Percentiles rank a stretch among this genome's conserved stretches.
Conservation (phyloP, 495 filamentous ascomycete species). For the Coniosporium apollinis region DNA sequence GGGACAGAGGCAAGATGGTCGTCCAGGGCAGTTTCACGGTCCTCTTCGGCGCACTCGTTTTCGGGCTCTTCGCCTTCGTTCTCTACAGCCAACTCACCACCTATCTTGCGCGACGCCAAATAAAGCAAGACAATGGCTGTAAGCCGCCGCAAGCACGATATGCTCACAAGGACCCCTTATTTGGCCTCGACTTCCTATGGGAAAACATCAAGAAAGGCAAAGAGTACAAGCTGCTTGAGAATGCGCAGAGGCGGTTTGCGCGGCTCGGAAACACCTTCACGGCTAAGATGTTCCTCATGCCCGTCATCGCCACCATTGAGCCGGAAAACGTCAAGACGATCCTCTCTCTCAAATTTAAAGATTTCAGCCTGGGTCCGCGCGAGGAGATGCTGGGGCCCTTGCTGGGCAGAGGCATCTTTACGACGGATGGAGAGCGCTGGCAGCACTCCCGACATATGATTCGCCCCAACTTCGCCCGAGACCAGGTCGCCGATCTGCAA, state of each 20-base stretch:
- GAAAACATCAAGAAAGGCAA: slow-evolving; percentile 12
- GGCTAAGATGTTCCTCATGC: slow-evolving; percentile 5
- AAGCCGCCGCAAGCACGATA: slow-evolving; percentile 2
- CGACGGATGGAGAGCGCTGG: slow-evolving; percentile 47
- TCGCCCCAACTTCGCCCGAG: slow-evolving; percentile 43
- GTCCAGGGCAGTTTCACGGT: too few species aligned
- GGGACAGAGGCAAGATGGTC: too few species aligned
- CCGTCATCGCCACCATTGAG: slow-evolving; percentile 34
- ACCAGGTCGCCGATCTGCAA: slow-evolving; percentile 42
- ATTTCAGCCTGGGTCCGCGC: slow-evolving; percentile 46
- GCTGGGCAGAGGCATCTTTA: slow-evolving; percentile 45
- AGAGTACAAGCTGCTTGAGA: slow-evolving; percentile 10
- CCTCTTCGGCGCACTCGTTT: too few species aligned
- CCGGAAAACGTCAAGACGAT: slow-evolving; percentile 47
- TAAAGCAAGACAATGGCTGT: slow-evolving; percentile 4
- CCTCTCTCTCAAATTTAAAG: slow-evolving; percentile 39
- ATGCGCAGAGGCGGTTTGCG: slow-evolving; percentile 9
- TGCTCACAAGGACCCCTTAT: slow-evolving; percentile 16
- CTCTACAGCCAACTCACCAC: slow-evolving; percentile 3
- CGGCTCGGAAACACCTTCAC: slow-evolving; percentile 12
- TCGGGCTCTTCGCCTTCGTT: too few species aligned
- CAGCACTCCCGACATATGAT: slow-evolving; percentile 44
- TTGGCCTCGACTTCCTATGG: slow-evolving; percentile 17
- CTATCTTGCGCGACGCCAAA: slow-evolving; percentile 1
- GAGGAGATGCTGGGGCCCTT: too few species aligned